These are phyloP conservation scores for Heterobasidion parviporum DNA, from an alignment of 1,284 basidiomycete genomes.

Conservation along the genomic window DNA sequence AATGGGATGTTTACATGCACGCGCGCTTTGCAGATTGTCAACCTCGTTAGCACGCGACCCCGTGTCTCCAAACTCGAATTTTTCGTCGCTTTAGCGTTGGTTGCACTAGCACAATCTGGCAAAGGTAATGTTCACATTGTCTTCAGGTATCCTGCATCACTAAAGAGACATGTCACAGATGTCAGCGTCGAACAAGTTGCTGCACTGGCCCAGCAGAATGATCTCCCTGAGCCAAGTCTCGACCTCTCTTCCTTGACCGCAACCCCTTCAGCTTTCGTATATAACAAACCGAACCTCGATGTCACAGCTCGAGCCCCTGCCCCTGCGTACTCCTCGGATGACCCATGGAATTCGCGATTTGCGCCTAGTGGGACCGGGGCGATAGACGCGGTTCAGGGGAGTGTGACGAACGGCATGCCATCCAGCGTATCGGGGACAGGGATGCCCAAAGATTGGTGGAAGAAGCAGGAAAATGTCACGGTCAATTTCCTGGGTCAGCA, in stretches of 20 bases:
- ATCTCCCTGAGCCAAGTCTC: slow-evolving; percentile 60
- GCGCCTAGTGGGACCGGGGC: slow-evolving; percentile 11
- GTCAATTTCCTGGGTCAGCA: slow-evolving; percentile 76
- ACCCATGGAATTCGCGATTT: slow-evolving; percentile 60
- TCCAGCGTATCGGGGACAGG: slow-evolving; percentile 65
- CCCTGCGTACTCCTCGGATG: slow-evolving; percentile 46
- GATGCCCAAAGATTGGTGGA: slow-evolving; percentile 78
- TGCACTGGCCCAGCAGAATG: slow-evolving; percentile 59
- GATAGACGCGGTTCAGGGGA: slow-evolving; percentile 11
- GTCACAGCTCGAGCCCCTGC: slow-evolving; percentile 31
- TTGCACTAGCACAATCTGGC: slow-evolving; percentile 75
- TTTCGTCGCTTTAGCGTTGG: slow-evolving; percentile 80
- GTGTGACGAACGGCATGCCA: slow-evolving; percentile 35
- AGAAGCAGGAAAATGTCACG: slow-evolving; percentile 61
- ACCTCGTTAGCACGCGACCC: slow-evolving; percentile 67
- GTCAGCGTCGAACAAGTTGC: slow-evolving; percentile 79
- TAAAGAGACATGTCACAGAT: slow-evolving; percentile 26
- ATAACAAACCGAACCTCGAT: slow-evolving; percentile 27
- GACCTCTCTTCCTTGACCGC: slow-evolving; percentile 51
- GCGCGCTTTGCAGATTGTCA: slow-evolving; percentile 56
- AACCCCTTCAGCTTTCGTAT: slow-evolving; percentile 35
- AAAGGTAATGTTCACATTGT: slow-evolving; percentile 42
- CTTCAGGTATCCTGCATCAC: slow-evolving; percentile 1
- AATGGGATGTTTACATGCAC: neutral
- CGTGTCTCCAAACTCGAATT: slow-evolving; percentile 81